Percentiles rank a stretch among this genome's conserved stretches.
phyloP scores from a whole-genome alignment of 192 early-diverging fungal species.

The Rhizophagus sp. region DNA sequence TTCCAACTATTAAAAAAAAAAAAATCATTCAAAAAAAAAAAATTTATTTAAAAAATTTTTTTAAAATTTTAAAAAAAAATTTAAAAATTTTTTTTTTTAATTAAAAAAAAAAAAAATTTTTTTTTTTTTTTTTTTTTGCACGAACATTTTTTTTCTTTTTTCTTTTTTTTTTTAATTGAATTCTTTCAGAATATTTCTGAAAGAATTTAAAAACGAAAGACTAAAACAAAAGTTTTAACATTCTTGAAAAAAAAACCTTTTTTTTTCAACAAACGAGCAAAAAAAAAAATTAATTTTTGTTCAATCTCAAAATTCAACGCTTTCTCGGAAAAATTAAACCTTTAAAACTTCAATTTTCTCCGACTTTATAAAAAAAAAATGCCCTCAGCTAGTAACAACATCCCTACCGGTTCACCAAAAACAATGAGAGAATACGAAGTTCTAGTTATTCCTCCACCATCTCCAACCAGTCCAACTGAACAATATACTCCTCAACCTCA shows the following conservation, averaged over 20 bases:
- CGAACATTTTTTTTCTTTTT: background rate
- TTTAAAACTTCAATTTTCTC: background rate
- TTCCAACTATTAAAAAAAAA: background rate
- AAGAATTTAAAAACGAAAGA: background rate
- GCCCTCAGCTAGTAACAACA: slow-evolving; percentile 6
- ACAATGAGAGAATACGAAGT: slow-evolving; percentile 23
- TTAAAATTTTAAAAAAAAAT: no score
- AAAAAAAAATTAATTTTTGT: no score
- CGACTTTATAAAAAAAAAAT: background rate
- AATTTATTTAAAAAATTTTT: no score
- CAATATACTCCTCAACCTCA: background rate
- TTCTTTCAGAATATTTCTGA: background rate
- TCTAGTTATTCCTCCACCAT: background rate
- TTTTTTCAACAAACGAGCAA: no score
- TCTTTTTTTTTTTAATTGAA: background rate
- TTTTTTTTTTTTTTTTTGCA: no score
- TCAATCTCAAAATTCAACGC: no score
- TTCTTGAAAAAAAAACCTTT: no score
- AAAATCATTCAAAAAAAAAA: background rate
- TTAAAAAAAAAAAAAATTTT: no score
- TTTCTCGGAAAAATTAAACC: no score
- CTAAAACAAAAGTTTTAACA: no score
- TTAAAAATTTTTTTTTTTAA: no score
- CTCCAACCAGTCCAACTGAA: background rate
- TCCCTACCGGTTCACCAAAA: background rate